Percentiles rank a stretch among this genome's conserved stretches.
Conservation (phyloP, 257 asterid species). For the Ballota nigra region DNA sequence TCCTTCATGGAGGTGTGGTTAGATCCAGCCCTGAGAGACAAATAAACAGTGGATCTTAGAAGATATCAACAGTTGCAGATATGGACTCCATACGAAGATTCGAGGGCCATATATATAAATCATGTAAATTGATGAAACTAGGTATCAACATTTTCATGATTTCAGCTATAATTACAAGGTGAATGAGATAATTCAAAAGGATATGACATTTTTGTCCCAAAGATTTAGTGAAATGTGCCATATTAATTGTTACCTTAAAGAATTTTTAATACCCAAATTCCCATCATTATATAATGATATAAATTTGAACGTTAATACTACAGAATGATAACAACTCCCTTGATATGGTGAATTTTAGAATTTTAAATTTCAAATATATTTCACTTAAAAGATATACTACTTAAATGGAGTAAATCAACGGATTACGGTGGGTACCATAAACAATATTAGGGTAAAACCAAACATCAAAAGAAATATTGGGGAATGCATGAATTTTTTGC, state of each 20-base stretch:
- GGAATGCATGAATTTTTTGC: neutral
- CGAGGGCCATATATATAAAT: slow-evolving; percentile 5
- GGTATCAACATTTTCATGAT: slow-evolving; percentile 8
- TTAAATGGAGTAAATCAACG: neutral
- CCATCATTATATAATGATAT: neutral
- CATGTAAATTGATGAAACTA: slow-evolving; percentile 17
- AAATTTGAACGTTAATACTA: neutral
- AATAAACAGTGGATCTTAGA: slow-evolving; percentile 13
- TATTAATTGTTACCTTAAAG: neutral
- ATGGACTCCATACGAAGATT: slow-evolving; percentile 4
- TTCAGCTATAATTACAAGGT: slow-evolving; percentile 6
- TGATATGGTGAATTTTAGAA: neutral
- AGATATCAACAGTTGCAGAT: slow-evolving; percentile 12
- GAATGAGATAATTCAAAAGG: neutral
- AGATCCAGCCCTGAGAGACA: slow-evolving; percentile 53
- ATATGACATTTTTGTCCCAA: neutral
- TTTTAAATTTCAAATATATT: neutral
- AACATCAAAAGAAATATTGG: neutral
- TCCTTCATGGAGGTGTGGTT: slow-evolving; percentile 76
- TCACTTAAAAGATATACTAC: neutral
- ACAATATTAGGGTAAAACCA: neutral
- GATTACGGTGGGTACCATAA: neutral
- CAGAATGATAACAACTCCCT: neutral
- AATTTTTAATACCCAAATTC: neutral
- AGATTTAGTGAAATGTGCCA: neutral